Conservation (phyloP, 2,329 filamentous ascomycete species). For the Bipolaris gigantea region DNA sequence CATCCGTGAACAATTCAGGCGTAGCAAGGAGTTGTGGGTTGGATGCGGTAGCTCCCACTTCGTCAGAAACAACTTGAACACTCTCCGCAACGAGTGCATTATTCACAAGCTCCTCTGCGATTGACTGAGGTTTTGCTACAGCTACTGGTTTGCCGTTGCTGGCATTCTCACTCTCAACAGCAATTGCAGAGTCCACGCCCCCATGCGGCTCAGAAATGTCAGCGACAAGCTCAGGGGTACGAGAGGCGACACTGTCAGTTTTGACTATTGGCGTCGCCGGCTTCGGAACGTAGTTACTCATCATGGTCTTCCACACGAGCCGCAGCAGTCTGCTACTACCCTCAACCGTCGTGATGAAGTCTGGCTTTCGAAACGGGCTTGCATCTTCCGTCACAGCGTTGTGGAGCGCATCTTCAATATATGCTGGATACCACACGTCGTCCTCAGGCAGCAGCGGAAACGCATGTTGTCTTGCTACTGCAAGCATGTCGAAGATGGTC, state of each 20-base stretch:
- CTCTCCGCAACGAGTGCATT: no score
- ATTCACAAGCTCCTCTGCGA: no score
- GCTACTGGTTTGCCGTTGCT: no score
- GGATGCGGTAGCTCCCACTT: conserved; percentile 9
- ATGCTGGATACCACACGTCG: conserved; percentile 30
- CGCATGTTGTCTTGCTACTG: conserved; percentile 21
- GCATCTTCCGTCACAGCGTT: conserved; percentile 24
- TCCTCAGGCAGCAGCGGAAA: conserved; percentile 28
- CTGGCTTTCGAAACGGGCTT: conserved; percentile 25
- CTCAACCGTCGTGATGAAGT: conserved; percentile 31
- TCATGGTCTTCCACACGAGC: conserved; percentile 34
- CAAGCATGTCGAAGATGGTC: conserved; percentile 27
- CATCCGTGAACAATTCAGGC: conserved; percentile 22
- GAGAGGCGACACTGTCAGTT: no score
- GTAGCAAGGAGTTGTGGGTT: conserved; percentile 1
- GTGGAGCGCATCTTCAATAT: conserved; percentile 27
- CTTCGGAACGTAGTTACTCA: conserved; percentile 20
- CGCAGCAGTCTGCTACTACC: conserved; percentile 31
- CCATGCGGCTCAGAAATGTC: not conserved
- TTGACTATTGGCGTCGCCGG: not conserved
- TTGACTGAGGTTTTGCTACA: no score
- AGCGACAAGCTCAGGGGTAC: not conserved
- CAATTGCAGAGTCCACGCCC: not conserved
- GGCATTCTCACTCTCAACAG: no score
- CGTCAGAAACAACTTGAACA: not conserved